Conservation (phyloP, 2,329 filamentous ascomycete genomes). For the Exophiala phaeomuriformis region DNA sequence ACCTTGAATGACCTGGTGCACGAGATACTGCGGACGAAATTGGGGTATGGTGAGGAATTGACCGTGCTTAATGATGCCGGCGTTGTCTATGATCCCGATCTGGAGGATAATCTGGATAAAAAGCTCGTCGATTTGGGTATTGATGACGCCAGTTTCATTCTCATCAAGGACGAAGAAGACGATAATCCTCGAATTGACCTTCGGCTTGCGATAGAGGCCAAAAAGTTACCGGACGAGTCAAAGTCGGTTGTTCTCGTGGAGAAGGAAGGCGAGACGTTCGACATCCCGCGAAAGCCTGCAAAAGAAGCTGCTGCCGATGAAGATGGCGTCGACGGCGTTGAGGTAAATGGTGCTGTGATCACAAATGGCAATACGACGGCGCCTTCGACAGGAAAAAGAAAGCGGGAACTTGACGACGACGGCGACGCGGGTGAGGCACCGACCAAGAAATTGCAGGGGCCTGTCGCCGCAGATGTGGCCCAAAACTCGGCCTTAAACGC, state of each 20-base stretch:
- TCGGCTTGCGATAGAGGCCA: constrained; percentile 49
- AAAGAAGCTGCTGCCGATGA: constrained; percentile 18
- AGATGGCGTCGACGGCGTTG: constrained; percentile 3
- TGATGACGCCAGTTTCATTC: constrained; percentile 66
- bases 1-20: constrained; percentile 76
- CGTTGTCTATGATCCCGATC: constrained; percentile 81
- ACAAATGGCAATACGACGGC: constrained; percentile 7
- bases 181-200: constrained; percentile 65
- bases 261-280: constrained; percentile 31
- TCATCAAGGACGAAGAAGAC: constrained; percentile 69
- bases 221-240: constrained; percentile 31
- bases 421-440: constrained; percentile 13
- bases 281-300: constrained; percentile 45
- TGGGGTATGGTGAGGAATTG: constrained; percentile 77
- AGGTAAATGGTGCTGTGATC: constrained; percentile 7
- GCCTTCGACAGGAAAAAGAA: constrained; percentile 16
- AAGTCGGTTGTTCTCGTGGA: constrained; percentile 37
- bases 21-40: constrained; percentile 58
- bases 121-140: constrained; percentile 73
- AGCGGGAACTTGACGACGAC: constrained; percentile 21
- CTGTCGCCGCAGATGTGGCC: background rate
- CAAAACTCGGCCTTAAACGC: constrained; percentile 10
- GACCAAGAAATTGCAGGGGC: constrained; percentile 23
- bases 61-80: constrained; percentile 66
- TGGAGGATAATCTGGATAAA: constrained; percentile 76